Conservation (phyloP, 1,139 yeast species). For the Blastobotrys persicus region DNA sequence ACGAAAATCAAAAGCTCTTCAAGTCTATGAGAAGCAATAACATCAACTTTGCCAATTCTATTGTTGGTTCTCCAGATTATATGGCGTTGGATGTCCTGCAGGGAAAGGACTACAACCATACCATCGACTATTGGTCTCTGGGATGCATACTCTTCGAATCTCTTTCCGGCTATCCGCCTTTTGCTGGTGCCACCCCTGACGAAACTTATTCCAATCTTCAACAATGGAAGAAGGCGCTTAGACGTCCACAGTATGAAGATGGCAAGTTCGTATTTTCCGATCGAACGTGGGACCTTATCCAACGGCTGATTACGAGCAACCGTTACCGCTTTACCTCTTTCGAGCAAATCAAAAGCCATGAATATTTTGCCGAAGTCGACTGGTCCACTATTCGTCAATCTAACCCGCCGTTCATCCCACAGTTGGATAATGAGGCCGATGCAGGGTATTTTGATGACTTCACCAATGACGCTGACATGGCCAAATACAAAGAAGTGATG, state of each 20-base stretch:
- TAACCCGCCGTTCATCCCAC: conserved; percentile 92
- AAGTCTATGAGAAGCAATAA: conserved; percentile 64
- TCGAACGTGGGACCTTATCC: conserved; percentile 91
- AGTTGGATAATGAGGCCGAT: conserved; percentile 92
- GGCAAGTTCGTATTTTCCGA: conserved; percentile 92
- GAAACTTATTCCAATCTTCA: conserved; percentile 93
- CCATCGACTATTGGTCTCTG: conserved; percentile 97
- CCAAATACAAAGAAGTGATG: conserved; percentile 94
- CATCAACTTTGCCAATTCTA: conserved; percentile 82
- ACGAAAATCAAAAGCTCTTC: conserved; percentile 83
- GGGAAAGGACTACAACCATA: conserved; percentile 89
- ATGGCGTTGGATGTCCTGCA: conserved; percentile 98
- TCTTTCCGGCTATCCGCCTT: conserved; percentile 94
- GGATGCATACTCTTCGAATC: conserved; percentile 95
- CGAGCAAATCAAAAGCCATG: conserved; percentile 74
- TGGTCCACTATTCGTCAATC: conserved; percentile 68
- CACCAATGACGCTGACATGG: conserved; percentile 95
- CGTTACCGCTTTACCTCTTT: conserved; percentile 70
- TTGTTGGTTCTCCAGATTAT: conserved; percentile 98
- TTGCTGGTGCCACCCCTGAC: conserved; percentile 88
- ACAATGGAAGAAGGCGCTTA: conserved; percentile 84
- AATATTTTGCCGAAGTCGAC: conserved; percentile 80
- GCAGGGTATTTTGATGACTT: conserved; percentile 99
- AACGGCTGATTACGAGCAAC: conserved; percentile 73
- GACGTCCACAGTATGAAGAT: conserved; percentile 88